Evolutionary conservation across 2,329 filamentous ascomycete genomes (phyloP).

Genomic region (Sclerotinia subarctica): DNA sequence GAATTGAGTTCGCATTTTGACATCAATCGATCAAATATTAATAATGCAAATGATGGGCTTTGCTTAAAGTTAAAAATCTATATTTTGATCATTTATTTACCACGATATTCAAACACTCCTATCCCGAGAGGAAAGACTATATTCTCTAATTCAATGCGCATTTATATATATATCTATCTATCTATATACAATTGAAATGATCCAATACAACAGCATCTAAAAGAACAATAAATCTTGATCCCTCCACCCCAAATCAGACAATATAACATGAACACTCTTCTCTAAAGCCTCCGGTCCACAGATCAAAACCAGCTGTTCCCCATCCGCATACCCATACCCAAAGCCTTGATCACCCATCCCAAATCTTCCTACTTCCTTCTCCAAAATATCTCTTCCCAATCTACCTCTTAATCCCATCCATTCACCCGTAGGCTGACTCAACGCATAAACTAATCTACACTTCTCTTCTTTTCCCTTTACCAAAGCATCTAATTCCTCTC

Average conservation of each 20-base stretch:
- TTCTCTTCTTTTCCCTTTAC: slow-evolving; percentile 50
- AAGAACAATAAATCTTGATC: slow-evolving; percentile 76
- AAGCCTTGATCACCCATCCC: slow-evolving; percentile 31
- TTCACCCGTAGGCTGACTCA: slow-evolving; percentile 58
- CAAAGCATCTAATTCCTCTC: slow-evolving; percentile 66
- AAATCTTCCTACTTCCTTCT: slow-evolving; percentile 52
- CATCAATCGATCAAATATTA: no score
- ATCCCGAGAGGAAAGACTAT: neutral
- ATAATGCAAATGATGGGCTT: no score
- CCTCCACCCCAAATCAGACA: slow-evolving; percentile 64
- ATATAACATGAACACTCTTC: slow-evolving; percentile 56
- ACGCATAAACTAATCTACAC: slow-evolving; percentile 65
- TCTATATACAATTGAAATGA: neutral
- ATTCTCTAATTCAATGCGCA: neutral
- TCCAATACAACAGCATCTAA: slow-evolving; percentile 40
- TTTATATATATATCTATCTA: no score
- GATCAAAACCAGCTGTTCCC: slow-evolving; percentile 64
- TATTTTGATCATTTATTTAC: neutral
- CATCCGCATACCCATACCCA: neutral
- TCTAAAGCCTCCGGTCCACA: slow-evolving; percentile 79
- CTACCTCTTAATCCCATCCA: slow-evolving; percentile 70
- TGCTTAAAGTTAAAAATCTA: no score
- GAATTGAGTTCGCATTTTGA: no score
- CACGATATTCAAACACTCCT: neutral
- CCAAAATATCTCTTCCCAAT: slow-evolving; percentile 61